Conservation (phyloP, 164 flowering plant species). For the Houttuynia cordata region DNA sequence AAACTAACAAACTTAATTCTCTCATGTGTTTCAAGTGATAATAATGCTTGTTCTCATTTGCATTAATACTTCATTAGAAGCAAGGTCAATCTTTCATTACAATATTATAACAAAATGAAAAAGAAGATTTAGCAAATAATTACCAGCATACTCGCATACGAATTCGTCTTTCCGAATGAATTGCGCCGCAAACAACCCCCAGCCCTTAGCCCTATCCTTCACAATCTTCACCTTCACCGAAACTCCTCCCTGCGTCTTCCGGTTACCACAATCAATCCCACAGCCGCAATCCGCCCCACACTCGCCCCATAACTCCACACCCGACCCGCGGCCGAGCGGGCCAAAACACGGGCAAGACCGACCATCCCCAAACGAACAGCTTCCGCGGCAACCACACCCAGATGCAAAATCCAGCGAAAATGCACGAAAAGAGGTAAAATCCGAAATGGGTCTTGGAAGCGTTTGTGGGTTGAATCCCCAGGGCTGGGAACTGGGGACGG, state of each 20-base stretch:
- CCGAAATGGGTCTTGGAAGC: not conserved
- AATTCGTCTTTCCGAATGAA: constrained; percentile 41
- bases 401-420: constrained; percentile 7
- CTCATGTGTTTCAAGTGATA: no score
- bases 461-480: constrained; percentile 37
- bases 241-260: constrained; percentile 58
- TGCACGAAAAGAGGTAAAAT: not conserved
- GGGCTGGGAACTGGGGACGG: constrained; percentile 12
- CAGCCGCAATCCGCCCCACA: constrained; percentile 71
- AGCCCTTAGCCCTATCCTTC: constrained; percentile 49
- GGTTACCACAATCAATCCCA: constrained; percentile 44
- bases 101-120: not conserved
- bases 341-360: constrained; percentile 30
- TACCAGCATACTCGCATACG: constrained; percentile 86
- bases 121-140: not conserved
- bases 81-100: no score
- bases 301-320: constrained; percentile 27
- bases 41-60: no score
- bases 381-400: constrained; percentile 44
- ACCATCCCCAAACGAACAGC: constrained; percentile 19
- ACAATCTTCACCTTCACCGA: constrained; percentile 46
- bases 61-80: no score
- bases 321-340: constrained; percentile 6
- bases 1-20: no score
- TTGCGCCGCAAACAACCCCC: constrained; percentile 70